Base-by-base conservation (phyloP, 192 early-diverging fungal genomes). In the Glomus cerebriforme region DNA sequence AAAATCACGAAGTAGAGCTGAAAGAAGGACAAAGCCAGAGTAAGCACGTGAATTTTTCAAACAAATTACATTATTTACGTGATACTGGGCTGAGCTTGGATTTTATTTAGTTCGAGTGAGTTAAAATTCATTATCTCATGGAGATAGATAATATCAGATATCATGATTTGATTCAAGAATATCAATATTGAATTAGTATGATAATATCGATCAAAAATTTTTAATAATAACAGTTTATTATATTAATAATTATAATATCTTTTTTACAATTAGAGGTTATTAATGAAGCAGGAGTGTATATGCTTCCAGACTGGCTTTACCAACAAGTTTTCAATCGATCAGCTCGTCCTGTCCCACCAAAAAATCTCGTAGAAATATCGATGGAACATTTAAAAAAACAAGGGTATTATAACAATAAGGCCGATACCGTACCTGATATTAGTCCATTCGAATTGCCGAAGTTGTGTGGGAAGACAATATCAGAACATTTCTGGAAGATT, bases 401-500 rank as follows among this genome's bases (percentile, higher is more conserved):
- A 68, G 79, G 83, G 17, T 84, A 92, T 4, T 84, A 83, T 66
- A 91, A 89, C 7, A 91, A 91, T 60, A 83, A 85, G 22, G 70
- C 84, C 8, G 83, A 88, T 67, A 82, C 82, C 2, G 74, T 79
- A 22, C 19, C 27, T 80, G 70, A 0, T 66, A 86, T 37, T 80
- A 82, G 12, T 37, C 73, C 54, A 77, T 83, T 83, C 24, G 43
- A 59, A 62, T 80, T 81, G 22, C 89, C 89, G 1, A 17, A 62
- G 0, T 65, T 90, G 34, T 80, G 78, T 2, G 89, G 87, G 4
- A 39, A 76, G 1, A 80, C 59, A 24, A 86, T 98, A 15, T 89
- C 93, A 60, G 90, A 92, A 43, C 96, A 97, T 81, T 96, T 99
- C 74, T 82, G 82, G 43, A 83, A 86, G 31, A 86, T 99, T 19